Percentiles rank a stretch among this genome's conserved stretches.
phyloP scores from a whole-genome alignment of 768 basidiomycete species.

The Mycena metata region DNA sequence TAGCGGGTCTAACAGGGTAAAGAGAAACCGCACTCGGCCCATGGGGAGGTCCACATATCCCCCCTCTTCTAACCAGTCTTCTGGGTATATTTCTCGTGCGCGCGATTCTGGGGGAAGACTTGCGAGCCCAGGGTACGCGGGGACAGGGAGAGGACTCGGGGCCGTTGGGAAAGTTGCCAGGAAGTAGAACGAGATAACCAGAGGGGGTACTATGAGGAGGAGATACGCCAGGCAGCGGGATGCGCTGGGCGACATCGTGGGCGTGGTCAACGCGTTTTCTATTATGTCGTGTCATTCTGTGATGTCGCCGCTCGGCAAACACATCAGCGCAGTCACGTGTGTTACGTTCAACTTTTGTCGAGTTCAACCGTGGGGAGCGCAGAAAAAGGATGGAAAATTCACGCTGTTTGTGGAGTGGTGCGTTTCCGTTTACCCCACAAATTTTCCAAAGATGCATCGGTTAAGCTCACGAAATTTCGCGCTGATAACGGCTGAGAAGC shows the following conservation, averaged over 20 bases:
- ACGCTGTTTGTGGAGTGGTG: no score
- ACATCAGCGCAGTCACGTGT: no score
- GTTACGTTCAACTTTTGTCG: no score
- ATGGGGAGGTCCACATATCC: slow-evolving; percentile 75
- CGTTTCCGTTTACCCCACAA: no score
- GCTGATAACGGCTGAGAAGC: no score
- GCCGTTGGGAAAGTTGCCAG: slow-evolving; percentile 76
- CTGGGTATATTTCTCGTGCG: slow-evolving; percentile 81
- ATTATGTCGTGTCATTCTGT: slow-evolving; percentile 8
- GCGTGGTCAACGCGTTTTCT: slow-evolving; percentile 34
- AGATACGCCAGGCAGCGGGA: slow-evolving; percentile 57
- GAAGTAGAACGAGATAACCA: slow-evolving; percentile 72
- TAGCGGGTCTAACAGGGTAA: background rate
- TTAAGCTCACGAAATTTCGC: no score
- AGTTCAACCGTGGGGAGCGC: no score
- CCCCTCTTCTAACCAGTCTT: slow-evolving; percentile 74
- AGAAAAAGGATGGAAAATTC: no score
- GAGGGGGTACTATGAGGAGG: slow-evolving; percentile 71
- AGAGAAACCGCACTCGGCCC: slow-evolving; percentile 64
- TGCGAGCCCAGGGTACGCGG: slow-evolving; percentile 70
- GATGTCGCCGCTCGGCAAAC: background rate
- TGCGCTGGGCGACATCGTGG: slow-evolving; percentile 25
- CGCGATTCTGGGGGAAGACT: slow-evolving; percentile 66
- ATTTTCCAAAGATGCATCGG: no score
- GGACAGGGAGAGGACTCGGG: slow-evolving; percentile 55